Evolutionary conservation across 495 filamentous ascomycete species (phyloP).

Genomic region (Tuber microsphaerosporum): DNA sequence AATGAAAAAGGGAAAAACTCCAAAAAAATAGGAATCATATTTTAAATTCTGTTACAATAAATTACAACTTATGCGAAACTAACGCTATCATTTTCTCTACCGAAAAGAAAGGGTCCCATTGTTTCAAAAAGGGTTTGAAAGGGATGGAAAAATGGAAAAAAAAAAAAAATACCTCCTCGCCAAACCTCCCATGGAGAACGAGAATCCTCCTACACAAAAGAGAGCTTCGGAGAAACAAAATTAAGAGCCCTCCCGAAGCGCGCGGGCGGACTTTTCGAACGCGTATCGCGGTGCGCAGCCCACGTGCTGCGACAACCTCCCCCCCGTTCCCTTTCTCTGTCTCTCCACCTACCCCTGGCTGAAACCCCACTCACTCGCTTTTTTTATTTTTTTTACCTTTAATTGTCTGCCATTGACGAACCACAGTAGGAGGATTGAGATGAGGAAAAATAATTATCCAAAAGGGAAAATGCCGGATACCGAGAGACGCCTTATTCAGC

Average conservation of each 20-base stretch:
- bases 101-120: neutral
- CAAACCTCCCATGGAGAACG: neutral
- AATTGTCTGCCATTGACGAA: neutral
- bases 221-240: neutral
- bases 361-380: neutral
- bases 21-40: neutral
- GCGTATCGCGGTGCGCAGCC: conserved; percentile 1
- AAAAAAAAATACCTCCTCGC: neutral
- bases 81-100: neutral
- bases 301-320: conserved; percentile 3
- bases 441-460: neutral
- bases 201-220: neutral
- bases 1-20: neutral
- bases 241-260: neutral
- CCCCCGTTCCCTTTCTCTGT: neutral
- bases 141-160: neutral
- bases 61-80: neutral
- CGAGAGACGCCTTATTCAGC: conserved; percentile 15
- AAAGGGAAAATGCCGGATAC: neutral
- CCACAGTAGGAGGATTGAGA: neutral
- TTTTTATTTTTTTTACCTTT: neutral
- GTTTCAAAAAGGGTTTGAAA: neutral
- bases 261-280: neutral
- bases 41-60: neutral
- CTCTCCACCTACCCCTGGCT: neutral